Evolutionary conservation across 2,329 filamentous ascomycete genomes (phyloP), one percentile per base, ranked within the genome.

Genomic region (Trichoderma oligosporum): DNA sequence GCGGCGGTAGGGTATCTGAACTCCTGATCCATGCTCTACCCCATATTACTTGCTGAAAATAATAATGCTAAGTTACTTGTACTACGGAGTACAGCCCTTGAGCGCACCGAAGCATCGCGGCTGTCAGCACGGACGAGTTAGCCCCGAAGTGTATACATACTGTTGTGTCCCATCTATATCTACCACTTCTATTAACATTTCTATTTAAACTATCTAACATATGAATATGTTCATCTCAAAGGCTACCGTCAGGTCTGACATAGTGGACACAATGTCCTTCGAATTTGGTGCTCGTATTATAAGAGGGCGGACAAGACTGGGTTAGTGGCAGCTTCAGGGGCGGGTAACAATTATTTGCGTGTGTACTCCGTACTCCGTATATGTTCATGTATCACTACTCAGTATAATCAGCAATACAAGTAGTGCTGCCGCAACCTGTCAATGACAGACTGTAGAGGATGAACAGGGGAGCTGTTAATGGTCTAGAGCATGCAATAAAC

Each of bases 11-110:
- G 51, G 51, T 45, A 38, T 22, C 11, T 16, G 41, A 38, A 25
- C 29, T 45, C 29, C 33, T 55, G 41, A 55, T 55, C 51, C 51
- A 55, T 55, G 51, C 41, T 31, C 27, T 55, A 55, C 51, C 51
- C 51, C 51, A 55, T 55, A 55, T 31, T 53, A 39, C 16, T 20
- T 22, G 41, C 11, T 36, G 31, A 45, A 41, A n/a, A n/a, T n/a
- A n/a, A 46, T 38, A 16, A 20, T 20, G 14, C 31, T 16, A 41
- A n/a, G n/a, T n/a, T 16, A 42, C 18, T 9, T 2, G 16, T 42
- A 24, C 14, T 18, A 11, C 24, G 12, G 11, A 24, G n/a, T 29
- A 22, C 25, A 8, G 11, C 12, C 20, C 24, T 38, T 12, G 36
- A 36, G 29, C 22, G 14, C 7, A 35, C 11, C n/a, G 29, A 16